Evolutionary conservation across 257 asterid species (phyloP), one percentile per base, ranked within the genome.

Genomic region (Penstemon eatonii): DNA sequence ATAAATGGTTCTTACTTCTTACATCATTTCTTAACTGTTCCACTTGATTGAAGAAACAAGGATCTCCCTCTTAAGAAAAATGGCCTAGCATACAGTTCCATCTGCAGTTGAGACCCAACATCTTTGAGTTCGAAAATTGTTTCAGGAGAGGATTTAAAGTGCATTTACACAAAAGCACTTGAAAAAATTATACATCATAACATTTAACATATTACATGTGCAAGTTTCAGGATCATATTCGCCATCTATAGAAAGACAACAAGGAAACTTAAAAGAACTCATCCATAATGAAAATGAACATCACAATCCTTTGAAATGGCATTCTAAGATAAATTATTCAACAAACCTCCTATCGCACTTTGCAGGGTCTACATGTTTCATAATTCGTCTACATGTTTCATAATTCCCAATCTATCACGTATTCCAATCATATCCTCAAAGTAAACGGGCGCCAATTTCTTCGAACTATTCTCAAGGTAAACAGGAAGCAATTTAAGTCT

Each of bases 101-200:
- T 75, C 84, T 82, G 78, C 74, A 82, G 39, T 38, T 25, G 74
- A 25, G 57, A 69, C 15, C n/a, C 3, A 68, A 54, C 66, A 62
- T 42, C 49, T 42, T 37, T 5, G 53, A 19, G 56, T 55, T 58
- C 10, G 0, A 8, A 53, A 38, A 52, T 64, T n/a, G 52, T 59
- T 52, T 33, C 45, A 55, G 11, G 37, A 59, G 25, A 13, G 44
- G 19, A 10, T 18, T 60, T 25, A 67, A 59, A 33, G 41, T 43
- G 63, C 45, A 57, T 3, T 11, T 7, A 47, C 3, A 38, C 57
- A 63, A 47, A 37, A 12, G 10, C 25, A 18, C 4, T 40, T 41
- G 8, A 56, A 77, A 58, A 44, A 45, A 42, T 4, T 0, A 39
- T 6, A 63, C 44, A 41, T 3, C 4, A 50, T 25, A 44, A 58